Evolutionary conservation across 345 rosid species (phyloP), one percentile per base, ranked within the genome.

Genomic region (Rhizophora mangle): DNA sequence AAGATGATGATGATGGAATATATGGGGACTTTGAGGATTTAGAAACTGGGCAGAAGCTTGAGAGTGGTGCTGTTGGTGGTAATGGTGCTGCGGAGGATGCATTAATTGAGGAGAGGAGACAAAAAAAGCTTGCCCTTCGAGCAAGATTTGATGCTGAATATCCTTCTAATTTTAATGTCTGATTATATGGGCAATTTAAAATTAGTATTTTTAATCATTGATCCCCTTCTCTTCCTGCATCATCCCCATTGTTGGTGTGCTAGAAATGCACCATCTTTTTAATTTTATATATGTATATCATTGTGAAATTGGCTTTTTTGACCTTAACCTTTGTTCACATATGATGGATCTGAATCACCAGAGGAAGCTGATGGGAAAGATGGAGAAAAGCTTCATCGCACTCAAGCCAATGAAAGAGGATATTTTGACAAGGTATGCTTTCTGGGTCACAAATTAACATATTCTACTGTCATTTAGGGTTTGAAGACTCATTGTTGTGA

Each of bases 1-100:
- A 73, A 67, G 82, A 76, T 61, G 91, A 83, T 34, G 83, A 84
- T 34, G 90, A 81, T 43, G 47, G 66, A 60, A 78, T 81, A 27
- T 75, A 78, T 82, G 99, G 97, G 32, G 96, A 94, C 68, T 94
- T 94, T 77, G 97, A 92, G 77, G 99, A 94, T 87, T 55, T 94
- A 77, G 99, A 94, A 84, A 86, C 88, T 0, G 93, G 92, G 67
- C 85, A 87, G 78, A 87, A 82, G 70, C 71, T 83, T 66, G 82
- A 74, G 64, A 67, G 67, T 70, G 71, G 51, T 72, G 68, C 39
- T n/a, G 58, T 69, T 53, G 84, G 63, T 52, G 79, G 57, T 20
- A 73, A 70, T 68, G 70, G 62, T 55, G 67, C 76, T 22, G 64
- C 61, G 68, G 78, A 81, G 75, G 85, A 75, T 68, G 73, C 73